Evolutionary conservation across 2,329 filamentous ascomycete genomes (phyloP).

Genomic region (Clonostachys byssicola): DNA sequence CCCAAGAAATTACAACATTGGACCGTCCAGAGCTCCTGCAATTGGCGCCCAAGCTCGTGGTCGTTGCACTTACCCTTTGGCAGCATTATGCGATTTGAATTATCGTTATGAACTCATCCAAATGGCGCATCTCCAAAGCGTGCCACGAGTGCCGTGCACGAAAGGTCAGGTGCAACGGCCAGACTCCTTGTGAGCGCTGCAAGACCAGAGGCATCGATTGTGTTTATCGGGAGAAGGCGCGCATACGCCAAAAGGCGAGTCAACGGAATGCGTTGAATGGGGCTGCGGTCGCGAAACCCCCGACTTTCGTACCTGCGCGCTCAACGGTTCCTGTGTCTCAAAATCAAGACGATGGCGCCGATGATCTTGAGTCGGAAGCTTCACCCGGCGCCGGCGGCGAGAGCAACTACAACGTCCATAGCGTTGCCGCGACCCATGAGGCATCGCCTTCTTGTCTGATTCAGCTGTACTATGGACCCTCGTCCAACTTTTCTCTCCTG

Average conservation of each 20-base stretch:
- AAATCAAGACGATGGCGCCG: not conserved
- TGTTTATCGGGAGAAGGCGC: conserved; percentile 22
- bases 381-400: conserved; percentile 10
- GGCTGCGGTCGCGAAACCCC: conserved; percentile 11
- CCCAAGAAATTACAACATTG: too few relatives aligned
- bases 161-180: conserved; percentile 24
- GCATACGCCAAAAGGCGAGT: conserved; percentile 4
- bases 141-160: conserved; percentile 23
- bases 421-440: conserved; percentile 40
- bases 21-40: too few relatives aligned
- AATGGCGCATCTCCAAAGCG: conserved; percentile 20
- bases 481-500: conserved; percentile 37
- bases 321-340: conserved; percentile 6
- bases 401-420: conserved; percentile 25
- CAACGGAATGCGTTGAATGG: conserved; percentile 8
- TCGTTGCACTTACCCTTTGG: too few relatives aligned
- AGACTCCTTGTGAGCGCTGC: conserved; percentile 20
- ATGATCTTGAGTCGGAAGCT: not conserved
- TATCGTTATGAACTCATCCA: not conserved
- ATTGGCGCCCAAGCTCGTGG: too few relatives aligned
- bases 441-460: conserved; percentile 35
- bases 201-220: conserved; percentile 15
- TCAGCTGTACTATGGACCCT: conserved; percentile 40
- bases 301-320: conserved; percentile 8
- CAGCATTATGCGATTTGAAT: too few relatives aligned